phyloP scores from a whole-genome alignment of 2,329 filamentous ascomycete genomes.

The Parastagonospora nodorum region DNA sequence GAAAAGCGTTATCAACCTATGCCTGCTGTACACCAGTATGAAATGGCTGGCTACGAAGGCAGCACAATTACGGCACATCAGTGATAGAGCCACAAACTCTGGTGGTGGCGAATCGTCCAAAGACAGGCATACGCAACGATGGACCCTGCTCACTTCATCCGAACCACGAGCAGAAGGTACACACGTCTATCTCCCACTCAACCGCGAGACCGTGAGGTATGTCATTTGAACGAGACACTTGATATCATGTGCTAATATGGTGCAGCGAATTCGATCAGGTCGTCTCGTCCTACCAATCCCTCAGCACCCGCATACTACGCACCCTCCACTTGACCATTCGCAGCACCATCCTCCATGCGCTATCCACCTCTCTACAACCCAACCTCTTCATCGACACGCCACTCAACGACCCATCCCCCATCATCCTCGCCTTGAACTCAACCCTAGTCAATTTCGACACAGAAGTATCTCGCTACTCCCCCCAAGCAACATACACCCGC shows the following conservation, averaged over 20 bases:
- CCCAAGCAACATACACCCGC: conserved; percentile 69
- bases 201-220: conserved; percentile 79
- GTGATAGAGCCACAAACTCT: conserved; percentile 71
- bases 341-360: conserved; percentile 80
- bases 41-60: conserved; percentile 93
- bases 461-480: conserved; percentile 74
- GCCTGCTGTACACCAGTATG: conserved; percentile 94
- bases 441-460: conserved; percentile 89
- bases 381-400: conserved; percentile 63
- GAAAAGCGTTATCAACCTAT: conserved; percentile 82
- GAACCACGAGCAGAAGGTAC: conserved; percentile 60
- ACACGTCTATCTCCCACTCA: conserved; percentile 84
- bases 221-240: conserved; percentile 28
- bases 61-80: conserved; percentile 80
- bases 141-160: conserved; percentile 73
- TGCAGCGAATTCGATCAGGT: conserved; percentile 82
- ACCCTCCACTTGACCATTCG: conserved; percentile 89
- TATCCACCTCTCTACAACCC: conserved; percentile 60
- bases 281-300: conserved; percentile 78
- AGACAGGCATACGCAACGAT: conserved; percentile 69
- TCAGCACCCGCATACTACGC: conserved; percentile 78
- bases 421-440: conserved; percentile 81
- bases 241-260: conserved; percentile 10
- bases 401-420: conserved; percentile 76
- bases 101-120: conserved; percentile 54